Percentiles rank a stretch among this genome's conserved stretches.
These are phyloP conservation scores for Cochlearia excelsa DNA, from an alignment of 345 rosid genomes.

Conservation along the genomic window DNA sequence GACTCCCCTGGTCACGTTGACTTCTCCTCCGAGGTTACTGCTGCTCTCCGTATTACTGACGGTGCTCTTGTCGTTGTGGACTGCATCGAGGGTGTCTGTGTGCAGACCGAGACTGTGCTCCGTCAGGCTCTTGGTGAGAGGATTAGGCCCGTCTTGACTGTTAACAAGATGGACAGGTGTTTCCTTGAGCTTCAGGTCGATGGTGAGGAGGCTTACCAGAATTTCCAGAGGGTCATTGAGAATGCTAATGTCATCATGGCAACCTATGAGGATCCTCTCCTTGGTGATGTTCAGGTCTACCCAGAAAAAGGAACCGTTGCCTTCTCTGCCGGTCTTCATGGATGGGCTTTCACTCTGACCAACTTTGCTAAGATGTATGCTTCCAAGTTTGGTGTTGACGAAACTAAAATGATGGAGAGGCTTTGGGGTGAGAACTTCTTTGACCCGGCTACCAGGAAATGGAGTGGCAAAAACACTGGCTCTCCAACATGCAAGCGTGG, in stretches of 20 bases:
- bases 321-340: slow-evolving; percentile 77
- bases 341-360: slow-evolving; percentile 74
- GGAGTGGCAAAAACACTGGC: slow-evolving; percentile 68
- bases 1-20: slow-evolving; percentile 80
- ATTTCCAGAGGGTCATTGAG: slow-evolving; percentile 65
- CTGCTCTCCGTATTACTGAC: slow-evolving; percentile 77
- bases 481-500: slow-evolving; percentile 68
- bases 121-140: slow-evolving; percentile 78
- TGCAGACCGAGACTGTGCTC: slow-evolving; percentile 75
- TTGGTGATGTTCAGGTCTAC: slow-evolving; percentile 69
- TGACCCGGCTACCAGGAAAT: slow-evolving; percentile 68
- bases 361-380: slow-evolving; percentile 79
- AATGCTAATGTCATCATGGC: slow-evolving; percentile 83
- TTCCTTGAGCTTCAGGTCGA: slow-evolving; percentile 78
- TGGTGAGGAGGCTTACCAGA: slow-evolving; percentile 85
- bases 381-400: slow-evolving; percentile 68
- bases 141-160: slow-evolving; percentile 74
- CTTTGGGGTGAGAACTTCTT: slow-evolving; percentile 48
- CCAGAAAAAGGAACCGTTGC: slow-evolving; percentile 81
- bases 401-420: slow-evolving; percentile 73
- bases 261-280: slow-evolving; percentile 72
- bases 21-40: slow-evolving; percentile 77
- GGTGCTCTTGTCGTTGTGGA: slow-evolving; percentile 81
- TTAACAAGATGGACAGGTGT: slow-evolving; percentile 82
- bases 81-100: slow-evolving; percentile 74